A percentile compares a stretch with the other conserved stretches of the same genome.
Evolutionary conservation across 2,329 filamentous ascomycete genomes (phyloP).

Genomic region (Atkinsonella hypoxylon): DNA sequence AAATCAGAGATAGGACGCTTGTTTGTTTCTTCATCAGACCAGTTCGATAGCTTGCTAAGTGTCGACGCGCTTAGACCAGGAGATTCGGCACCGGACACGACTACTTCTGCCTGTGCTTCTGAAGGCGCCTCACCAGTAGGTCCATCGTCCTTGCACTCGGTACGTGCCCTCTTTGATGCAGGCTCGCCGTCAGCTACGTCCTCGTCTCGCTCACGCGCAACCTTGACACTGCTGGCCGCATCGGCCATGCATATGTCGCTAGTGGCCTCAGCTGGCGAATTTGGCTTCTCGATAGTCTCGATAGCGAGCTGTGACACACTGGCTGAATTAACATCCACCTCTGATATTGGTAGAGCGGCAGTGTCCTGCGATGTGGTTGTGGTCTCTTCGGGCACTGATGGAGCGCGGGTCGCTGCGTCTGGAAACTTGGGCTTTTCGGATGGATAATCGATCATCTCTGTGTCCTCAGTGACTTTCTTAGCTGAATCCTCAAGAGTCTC

Average conservation of each 20-base stretch:
- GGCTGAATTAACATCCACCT: constrained; percentile 23
- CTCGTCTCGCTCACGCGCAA: constrained; percentile 66
- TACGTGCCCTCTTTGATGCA: constrained; percentile 69
- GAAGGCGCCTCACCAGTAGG: constrained; percentile 8
- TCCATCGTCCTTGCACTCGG: constrained; percentile 41
- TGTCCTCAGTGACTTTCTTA: constrained; percentile 8
- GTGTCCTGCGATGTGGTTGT: constrained; percentile 8
- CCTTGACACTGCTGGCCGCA: constrained; percentile 43
- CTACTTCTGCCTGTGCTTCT: constrained; percentile 3
- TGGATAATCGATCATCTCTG: constrained; percentile 16
- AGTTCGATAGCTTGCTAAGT: constrained; percentile 22
- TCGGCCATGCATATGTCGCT: constrained; percentile 43
- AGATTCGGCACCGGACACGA: constrained; percentile 5
- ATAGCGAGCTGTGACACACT: constrained; percentile 28
- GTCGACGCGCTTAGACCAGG: constrained; percentile 8
- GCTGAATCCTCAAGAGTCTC: neutral
- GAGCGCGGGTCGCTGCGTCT: constrained; percentile 10
- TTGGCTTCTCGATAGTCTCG: constrained; percentile 21
- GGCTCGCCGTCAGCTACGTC: constrained; percentile 55
- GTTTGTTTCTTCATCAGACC: constrained; percentile 31
- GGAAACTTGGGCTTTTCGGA: constrained; percentile 5
- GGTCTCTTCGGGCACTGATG: constrained; percentile 7
- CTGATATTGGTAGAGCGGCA: constrained; percentile 17
- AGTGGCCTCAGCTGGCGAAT: constrained; percentile 16
- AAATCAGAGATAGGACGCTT: constrained; percentile 41